Conservation (phyloP, 192 early-diverging fungal species). For the Backusella liffmaniae region DNA sequence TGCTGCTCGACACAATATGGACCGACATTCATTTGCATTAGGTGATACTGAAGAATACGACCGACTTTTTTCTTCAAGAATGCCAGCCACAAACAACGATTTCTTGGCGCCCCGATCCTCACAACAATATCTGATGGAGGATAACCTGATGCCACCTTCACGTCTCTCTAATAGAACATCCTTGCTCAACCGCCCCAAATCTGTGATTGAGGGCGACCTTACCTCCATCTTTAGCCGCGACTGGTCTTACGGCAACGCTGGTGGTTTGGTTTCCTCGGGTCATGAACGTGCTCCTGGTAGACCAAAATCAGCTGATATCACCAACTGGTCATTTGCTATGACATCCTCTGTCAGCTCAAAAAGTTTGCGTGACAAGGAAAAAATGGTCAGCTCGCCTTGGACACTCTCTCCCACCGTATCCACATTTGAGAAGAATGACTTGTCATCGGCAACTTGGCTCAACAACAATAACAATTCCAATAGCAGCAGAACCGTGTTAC, state of each 20-base stretch:
- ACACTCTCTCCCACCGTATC: not conserved
- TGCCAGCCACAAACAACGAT: not conserved
- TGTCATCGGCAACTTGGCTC: not conserved
- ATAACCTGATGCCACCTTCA: not conserved
- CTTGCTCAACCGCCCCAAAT: conserved; percentile 19
- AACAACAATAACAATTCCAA: not conserved
- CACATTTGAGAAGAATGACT: not conserved
- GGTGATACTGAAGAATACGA: conserved; percentile 34
- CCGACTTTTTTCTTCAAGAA: conserved; percentile 8
- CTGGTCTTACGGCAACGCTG: conserved; percentile 14
- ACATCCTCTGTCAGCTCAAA: conserved; percentile 7
- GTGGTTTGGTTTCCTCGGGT: not conserved
- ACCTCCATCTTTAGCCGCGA: conserved; percentile 20
- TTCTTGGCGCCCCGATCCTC: conserved; percentile 1
- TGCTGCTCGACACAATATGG: conserved; percentile 3
- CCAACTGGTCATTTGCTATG: conserved; percentile 33
- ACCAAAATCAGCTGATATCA: conserved; percentile 40
- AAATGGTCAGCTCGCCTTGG: not conserved
- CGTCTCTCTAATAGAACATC: not conserved
- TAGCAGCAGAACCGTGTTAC: not conserved
- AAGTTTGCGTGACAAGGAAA: not conserved
- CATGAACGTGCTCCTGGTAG: conserved; percentile 16
- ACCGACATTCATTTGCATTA: conserved; percentile 36
- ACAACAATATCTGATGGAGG: not conserved
- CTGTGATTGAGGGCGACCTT: conserved; percentile 32